Base-by-base conservation (phyloP, 495 filamentous ascomycete genomes). In the Bathelium albidoporum region DNA sequence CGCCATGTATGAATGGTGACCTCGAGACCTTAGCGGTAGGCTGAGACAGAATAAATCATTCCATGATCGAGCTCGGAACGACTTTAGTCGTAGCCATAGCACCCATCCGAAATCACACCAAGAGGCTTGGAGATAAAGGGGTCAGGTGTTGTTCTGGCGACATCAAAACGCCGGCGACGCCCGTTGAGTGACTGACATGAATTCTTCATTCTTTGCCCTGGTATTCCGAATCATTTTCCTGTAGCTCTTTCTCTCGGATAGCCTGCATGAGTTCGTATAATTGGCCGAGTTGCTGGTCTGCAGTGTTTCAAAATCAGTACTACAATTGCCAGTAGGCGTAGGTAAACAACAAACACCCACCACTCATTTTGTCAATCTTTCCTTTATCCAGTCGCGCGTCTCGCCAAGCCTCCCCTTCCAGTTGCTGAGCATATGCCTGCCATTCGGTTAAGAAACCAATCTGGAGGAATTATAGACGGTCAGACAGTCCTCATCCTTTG, bases 401-500 rank as follows among this genome's bases (percentile, higher is more conserved):
- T 39, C 76, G 75, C 92, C 94, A 97, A 0, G 80, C 73, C 45
- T 95, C 87, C 0, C 91, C 91, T 68, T 97, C 94, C 20, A 99
- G 71, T 67, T 87, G 83, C 73, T 98, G 93, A 11, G 89, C 92
- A 70, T 97, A 98, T 32, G 88, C 73, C 72, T 97, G 94, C 94
- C 94, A 98, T 75, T 97, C 91, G 0, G 89, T 93, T 68, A 97
- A 78, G 71, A 98, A 98, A 2, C 94, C 94, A 66, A 97, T 88
- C 91, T 95, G 18, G 12, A 61, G 58, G 11, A 39, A 36, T 24
- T 26, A 58, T 11, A 12, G 1, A 32, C 18, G 20, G 26, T 20
- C 18, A 32, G 58, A 14, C 16, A 20, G 31, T 7, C 28, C 20
- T n/a, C n/a, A 55, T 55, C 49, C 49, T 29, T 29, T 29, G 5